Evolutionary conservation across 2,329 filamentous ascomycete species (phyloP).

Genomic region (Microdochium paspali): DNA sequence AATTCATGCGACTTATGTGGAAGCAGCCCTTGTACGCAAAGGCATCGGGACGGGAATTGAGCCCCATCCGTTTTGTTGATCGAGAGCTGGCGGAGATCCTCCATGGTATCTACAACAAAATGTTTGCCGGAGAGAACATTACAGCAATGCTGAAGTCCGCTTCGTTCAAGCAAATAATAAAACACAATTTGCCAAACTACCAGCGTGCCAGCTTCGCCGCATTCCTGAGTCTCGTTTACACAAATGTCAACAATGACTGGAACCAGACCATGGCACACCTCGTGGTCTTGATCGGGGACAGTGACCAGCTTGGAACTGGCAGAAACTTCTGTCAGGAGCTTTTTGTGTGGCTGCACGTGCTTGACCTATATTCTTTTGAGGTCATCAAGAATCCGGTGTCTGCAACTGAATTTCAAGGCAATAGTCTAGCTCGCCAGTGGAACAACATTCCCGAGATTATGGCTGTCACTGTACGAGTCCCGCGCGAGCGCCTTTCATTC

Average conservation of each 20-base stretch:
- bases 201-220: not conserved
- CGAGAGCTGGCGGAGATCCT: no score
- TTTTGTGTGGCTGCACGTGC: not conserved
- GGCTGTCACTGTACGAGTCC: not conserved
- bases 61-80: no score
- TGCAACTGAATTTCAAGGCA: not conserved
- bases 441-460: not conserved
- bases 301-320: not conserved
- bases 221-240: not conserved
- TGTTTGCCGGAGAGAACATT: not conserved
- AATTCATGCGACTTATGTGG: not conserved
- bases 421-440: not conserved
- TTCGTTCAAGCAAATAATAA: not conserved
- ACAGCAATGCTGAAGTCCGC: not conserved
- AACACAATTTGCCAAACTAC: not conserved
- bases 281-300: not conserved
- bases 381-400: not conserved
- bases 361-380: not conserved
- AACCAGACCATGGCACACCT: not conserved
- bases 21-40: no score
- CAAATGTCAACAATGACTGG: not conserved
- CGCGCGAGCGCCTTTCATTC: not conserved
- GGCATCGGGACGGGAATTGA: no score
- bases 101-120: not conserved
- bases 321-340: not conserved